Base-by-base conservation (phyloP, 2,329 filamentous ascomycete species). In the Exophiala aquamarina region DNA sequence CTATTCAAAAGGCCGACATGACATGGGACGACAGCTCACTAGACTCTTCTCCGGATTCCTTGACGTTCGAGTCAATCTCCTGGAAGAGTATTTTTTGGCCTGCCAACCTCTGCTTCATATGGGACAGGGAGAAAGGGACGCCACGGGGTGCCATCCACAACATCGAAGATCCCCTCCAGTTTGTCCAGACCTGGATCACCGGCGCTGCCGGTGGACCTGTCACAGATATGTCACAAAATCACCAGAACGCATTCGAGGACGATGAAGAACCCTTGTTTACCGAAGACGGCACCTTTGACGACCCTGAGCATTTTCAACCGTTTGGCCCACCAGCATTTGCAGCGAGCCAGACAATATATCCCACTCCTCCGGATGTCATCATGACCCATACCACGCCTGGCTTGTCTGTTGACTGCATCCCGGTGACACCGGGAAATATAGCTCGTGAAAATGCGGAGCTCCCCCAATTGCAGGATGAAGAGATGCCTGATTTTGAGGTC, bases 321-420 rank as follows among this genome's bases (percentile, higher is more conserved):
- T 54, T 56, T 41, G 55, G 53, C 14, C 47, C 53, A 41, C 54
- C 52, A 11, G 35, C 46, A 10, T 58, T 59, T 48, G 43, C 53
- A n/a, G 28, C 39, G 10, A 53, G 47, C 31, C 55, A 56, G 34
- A 51, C 47, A n/a, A 72, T 79, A 21, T 78, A 79, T 61, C 76
- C 75, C 10, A 79, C 76, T 6, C 76, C 76, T 4, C 75, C 76
- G 41, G 76, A 77, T 49, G 73, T 70, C n/a, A 61, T 70, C 47
- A 57, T 64, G 10, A 60, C 60, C 17, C 59, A 66, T 39, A 58
- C 61, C 4, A 51, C 62, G 6, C 64, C 62, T 31, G 59, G 60
- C 17, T 17, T 59, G 4, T 52, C 62, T 32, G 53, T 63, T 9
- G 67, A 70, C 33, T 52, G 54, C 5, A 63, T 65, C 32, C 52